A percentile compares a stretch with the other conserved stretches of the same genome.
Evolutionary conservation across 805 yeast species (phyloP).

Genomic region (Spathaspora hagerdaliae): DNA sequence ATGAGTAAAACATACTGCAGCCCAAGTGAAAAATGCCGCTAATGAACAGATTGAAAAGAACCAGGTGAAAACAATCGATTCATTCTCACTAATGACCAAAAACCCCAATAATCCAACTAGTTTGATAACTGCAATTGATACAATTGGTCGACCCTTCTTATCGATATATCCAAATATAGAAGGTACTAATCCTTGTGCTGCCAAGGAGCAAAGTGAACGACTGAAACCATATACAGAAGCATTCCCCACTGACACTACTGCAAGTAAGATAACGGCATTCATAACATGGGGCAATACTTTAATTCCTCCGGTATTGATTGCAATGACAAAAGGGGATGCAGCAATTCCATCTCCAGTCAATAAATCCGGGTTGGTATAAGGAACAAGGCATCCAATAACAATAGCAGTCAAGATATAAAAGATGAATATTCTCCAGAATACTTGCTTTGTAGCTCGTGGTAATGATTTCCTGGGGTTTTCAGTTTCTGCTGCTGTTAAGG

Average conservation of each 20-base stretch:
- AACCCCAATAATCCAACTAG: slow-evolving; percentile 37
- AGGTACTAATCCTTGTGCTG: slow-evolving; percentile 70
- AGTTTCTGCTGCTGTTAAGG: slow-evolving; percentile 38
- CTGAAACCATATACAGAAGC: slow-evolving; percentile 69
- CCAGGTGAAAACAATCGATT: slow-evolving; percentile 38
- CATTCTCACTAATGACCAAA: slow-evolving; percentile 26
- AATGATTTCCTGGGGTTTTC: slow-evolving; percentile 35
- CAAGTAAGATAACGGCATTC: slow-evolving; percentile 68
- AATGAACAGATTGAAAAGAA: slow-evolving; percentile 38
- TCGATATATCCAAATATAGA: slow-evolving; percentile 36
- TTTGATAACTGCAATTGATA: slow-evolving; percentile 29
- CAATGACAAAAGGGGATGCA: slow-evolving; percentile 78
- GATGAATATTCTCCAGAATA: slow-evolving; percentile 40
- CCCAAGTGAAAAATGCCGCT: slow-evolving; percentile 42
- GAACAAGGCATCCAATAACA: slow-evolving; percentile 42
- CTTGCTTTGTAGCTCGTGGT: slow-evolving; percentile 40
- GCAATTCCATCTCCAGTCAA: slow-evolving; percentile 52
- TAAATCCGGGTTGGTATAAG: slow-evolving; percentile 46
- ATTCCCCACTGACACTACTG: slow-evolving; percentile 75
- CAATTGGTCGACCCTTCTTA: slow-evolving; percentile 39
- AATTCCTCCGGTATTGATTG: slow-evolving; percentile 59
- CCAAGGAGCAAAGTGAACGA: slow-evolving; percentile 63
- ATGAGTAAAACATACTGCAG: slow-evolving; percentile 35
- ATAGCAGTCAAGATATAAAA: slow-evolving; percentile 34
- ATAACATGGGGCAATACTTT: slow-evolving; percentile 66